phyloP scores from a whole-genome alignment of 2,329 filamentous ascomycete genomes.

The Trichoderma cornu-damae region DNA sequence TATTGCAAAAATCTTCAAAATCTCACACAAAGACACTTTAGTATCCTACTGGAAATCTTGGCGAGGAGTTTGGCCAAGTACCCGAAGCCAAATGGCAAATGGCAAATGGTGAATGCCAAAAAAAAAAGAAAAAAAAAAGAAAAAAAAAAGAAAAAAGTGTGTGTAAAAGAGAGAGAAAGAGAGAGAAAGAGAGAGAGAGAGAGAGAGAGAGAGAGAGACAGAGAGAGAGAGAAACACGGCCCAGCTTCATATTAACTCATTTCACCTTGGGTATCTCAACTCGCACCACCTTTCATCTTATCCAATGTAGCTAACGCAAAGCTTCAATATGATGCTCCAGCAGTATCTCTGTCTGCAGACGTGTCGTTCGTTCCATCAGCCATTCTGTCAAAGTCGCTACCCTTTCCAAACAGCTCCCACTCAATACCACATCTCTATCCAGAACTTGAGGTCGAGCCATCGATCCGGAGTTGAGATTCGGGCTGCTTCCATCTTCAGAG shows the following conservation, averaged over 20 bases:
- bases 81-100: background rate
- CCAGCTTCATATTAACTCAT: background rate
- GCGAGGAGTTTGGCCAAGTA: background rate
- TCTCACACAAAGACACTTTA: background rate
- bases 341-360: background rate
- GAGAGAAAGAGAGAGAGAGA: too few relatives aligned
- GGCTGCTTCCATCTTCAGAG: background rate
- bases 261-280: conserved; percentile 10
- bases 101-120: too few relatives aligned
- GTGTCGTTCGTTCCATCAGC: background rate
- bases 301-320: background rate
- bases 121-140: too few relatives aligned
- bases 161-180: background rate
- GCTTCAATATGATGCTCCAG: background rate
- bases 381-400: background rate
- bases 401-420: background rate
- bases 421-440: background rate
- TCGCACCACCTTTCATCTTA: background rate
- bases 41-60: background rate
- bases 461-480: background rate
- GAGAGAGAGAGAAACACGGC: too few relatives aligned
- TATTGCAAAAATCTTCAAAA: background rate
- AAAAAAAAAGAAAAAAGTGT: too few relatives aligned
- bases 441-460: background rate
- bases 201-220: too few relatives aligned